Percentiles rank a stretch among this genome's conserved stretches.
Evolutionary conservation across 2,329 filamentous ascomycete genomes (phyloP).

Genomic region (Penicillium sp.): DNA sequence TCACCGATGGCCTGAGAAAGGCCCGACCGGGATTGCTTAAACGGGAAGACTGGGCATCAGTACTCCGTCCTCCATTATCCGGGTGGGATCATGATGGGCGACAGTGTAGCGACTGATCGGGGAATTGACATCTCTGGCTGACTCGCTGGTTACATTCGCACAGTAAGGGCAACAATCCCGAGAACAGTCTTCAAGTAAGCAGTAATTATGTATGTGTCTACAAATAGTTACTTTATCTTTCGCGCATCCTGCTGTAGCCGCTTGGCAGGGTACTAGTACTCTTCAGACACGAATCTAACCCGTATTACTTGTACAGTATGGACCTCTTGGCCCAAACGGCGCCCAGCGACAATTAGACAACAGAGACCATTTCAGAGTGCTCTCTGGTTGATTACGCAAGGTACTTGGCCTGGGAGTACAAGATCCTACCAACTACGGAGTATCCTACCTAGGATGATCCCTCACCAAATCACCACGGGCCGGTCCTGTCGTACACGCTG

Average conservation of each 20-base stretch:
- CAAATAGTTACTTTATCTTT: neutral
- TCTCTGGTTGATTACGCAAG: neutral
- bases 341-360: neutral
- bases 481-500: neutral
- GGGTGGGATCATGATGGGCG: too few species aligned
- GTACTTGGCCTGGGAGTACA: neutral
- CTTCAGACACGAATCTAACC: neutral
- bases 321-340: neutral
- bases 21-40: conserved; percentile 9
- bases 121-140: neutral
- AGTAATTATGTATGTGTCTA: neutral
- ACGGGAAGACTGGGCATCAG: conserved; percentile 2
- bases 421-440: neutral
- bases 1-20: conserved; percentile 6
- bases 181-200: neutral
- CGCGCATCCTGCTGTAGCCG: neutral
- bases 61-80: neutral
- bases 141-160: neutral
- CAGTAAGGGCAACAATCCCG: neutral
- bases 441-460: conserved; percentile 13
- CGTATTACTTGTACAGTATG: neutral
- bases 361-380: too few species aligned
- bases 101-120: neutral
- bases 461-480: conserved; percentile 8
- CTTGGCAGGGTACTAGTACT: neutral